Base-by-base conservation (phyloP, 2,329 filamentous ascomycete species). In the Fusarium foetens region DNA sequence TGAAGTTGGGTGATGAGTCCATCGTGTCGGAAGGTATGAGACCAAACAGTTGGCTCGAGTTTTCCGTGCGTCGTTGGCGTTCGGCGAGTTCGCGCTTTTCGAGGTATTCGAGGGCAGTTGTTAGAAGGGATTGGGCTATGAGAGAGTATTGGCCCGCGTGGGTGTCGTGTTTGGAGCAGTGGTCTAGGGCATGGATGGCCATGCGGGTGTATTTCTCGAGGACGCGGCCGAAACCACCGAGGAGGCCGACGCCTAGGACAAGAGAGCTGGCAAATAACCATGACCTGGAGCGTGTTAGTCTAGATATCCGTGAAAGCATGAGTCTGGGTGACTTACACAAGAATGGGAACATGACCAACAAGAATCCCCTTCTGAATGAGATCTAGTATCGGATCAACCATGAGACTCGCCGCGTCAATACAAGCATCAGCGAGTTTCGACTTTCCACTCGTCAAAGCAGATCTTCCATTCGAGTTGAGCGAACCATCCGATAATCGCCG, bases 191-290 rank as follows among this genome's bases (percentile, higher is more conserved):
- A 9, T 80, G 76, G 21, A 88, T 86, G 2, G 85, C 84, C 77
- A 83, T 82, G 33, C 82, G 83, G 3, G 83, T 84, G 63, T 87
- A 83, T 63, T 85, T 86, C 58, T 88, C 86, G 0, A 88, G 81
- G 19, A 86, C 83, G 8, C 86, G 84, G 5, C 86, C 86, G 39
- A 88, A 88, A 0, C 84, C 84, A 3, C 85, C 86, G 0, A 88
- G 79, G 0, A 88, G 82, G 1, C 86, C 86, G 3, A 87, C 80
- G 0, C 86, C 86, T 0, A 88, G 81, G 0, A 88, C 86, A 0
- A 88, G 81, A 0, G 86, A 87, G 3, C 86, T 83, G 0, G 86
- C 85, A 66, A 88, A 88, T 1, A 88, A 75, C 86, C 86, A 88
- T 1, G 86, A 87, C 6, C 86, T 87, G 25, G 25, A 25, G 25